These are phyloP conservation scores for Pulveroboletus frians DNA, from an alignment of 768 basidiomycete genomes.

Conservation along the genomic window DNA sequence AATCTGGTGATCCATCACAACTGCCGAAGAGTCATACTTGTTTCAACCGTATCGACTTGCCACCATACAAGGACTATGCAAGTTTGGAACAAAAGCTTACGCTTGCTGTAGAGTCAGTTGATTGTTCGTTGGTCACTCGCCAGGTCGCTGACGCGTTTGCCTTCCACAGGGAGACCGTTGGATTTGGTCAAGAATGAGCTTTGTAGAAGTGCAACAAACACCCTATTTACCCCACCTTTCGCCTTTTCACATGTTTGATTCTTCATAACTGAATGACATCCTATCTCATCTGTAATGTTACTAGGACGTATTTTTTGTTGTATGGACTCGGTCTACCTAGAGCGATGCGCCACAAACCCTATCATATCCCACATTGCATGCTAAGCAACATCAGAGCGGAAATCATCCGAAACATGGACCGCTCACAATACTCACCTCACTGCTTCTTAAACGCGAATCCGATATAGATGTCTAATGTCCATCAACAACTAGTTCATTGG, in stretches of 20 bases:
- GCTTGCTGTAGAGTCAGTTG: constrained; percentile 83
- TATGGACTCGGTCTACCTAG: neutral
- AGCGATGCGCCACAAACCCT: neutral
- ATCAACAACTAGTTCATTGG: constrained; percentile 1
- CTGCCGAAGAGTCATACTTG: constrained; percentile 95
- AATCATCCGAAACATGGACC: constrained; percentile 1
- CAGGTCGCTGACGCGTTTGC: constrained; percentile 11
- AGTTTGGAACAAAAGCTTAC: constrained; percentile 94
- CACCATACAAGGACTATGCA: constrained; percentile 96
- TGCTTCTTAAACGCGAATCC: constrained; percentile 87
- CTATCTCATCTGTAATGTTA: constrained; percentile 31
- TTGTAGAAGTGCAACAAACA: constrained; percentile 1
- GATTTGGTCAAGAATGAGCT: constrained; percentile 87
- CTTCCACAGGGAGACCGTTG: constrained; percentile 74
- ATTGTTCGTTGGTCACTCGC: constrained; percentile 3
- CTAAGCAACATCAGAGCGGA: constrained; percentile 6
- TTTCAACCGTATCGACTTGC: constrained; percentile 95
- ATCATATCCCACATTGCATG: neutral
- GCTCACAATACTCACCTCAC: constrained; percentile 13
- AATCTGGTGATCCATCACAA: constrained; percentile 94
- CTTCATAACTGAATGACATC: constrained; percentile 12
- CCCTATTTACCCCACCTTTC: constrained; percentile 12
- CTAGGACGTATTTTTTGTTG: constrained; percentile 16
- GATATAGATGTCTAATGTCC: constrained; percentile 75
- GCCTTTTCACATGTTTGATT: constrained; percentile 1